phyloP scores from a whole-genome alignment of 2,329 filamentous ascomycete species.

The Colletotrichum magnum region DNA sequence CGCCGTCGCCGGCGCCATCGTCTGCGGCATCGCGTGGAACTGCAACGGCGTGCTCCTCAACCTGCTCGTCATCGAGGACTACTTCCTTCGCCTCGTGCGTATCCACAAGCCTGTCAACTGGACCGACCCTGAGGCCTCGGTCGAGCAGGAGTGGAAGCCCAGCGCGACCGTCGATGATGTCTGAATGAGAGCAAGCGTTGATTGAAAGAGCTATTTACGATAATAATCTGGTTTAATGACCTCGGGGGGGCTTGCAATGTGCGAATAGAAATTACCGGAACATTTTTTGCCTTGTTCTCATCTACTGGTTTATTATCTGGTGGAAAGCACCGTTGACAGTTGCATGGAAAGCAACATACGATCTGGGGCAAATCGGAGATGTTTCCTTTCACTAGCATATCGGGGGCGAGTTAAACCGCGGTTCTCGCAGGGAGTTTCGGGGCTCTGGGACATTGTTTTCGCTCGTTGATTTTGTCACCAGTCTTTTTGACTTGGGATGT shows the following conservation, averaged over 20 bases:
- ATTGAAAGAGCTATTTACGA: neutral
- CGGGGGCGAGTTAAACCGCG: neutral
- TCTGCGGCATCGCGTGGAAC: conserved; percentile 76
- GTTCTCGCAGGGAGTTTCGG: conserved; percentile 6
- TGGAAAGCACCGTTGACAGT: neutral
- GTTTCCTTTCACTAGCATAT: conserved; percentile 1
- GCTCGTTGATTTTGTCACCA: neutral
- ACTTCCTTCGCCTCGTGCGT: conserved; percentile 73
- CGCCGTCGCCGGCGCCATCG: conserved; percentile 76
- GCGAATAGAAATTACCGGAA: neutral
- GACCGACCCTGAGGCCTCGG: conserved; percentile 52
- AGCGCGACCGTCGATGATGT: conserved; percentile 42
- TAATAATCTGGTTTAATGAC: neutral
- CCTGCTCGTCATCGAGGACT: conserved; percentile 76
- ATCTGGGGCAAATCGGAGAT: neutral
- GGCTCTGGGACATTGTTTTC: neutral
- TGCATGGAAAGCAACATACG: neutral
- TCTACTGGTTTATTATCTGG: neutral
- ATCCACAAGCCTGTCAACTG: conserved; percentile 74
- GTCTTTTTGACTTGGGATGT: neutral
- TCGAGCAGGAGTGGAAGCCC: conserved; percentile 51
- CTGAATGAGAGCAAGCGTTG: neutral
- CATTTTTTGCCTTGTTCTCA: neutral
- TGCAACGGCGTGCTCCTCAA: conserved; percentile 70
- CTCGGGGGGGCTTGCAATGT: neutral